Conservation (phyloP, 169 alveolate genomes). For the Eimeria falciformis region DNA sequence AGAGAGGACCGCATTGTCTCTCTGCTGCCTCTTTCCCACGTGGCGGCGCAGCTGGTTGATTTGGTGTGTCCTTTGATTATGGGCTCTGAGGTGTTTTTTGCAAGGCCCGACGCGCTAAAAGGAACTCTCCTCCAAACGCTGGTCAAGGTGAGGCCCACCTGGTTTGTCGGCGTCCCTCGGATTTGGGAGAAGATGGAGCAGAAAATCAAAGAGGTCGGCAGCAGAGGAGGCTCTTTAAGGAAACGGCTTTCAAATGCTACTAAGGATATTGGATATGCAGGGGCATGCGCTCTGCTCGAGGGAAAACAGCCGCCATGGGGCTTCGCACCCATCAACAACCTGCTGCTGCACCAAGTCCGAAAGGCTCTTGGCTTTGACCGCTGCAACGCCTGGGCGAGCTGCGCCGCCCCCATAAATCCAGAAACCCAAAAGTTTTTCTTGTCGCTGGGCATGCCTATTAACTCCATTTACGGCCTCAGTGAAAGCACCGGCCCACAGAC, state of each 20-base stretch:
- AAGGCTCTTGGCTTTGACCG: slow-evolving; percentile 87
- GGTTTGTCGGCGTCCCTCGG: slow-evolving; percentile 91
- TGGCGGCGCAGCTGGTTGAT: slow-evolving; percentile 89
- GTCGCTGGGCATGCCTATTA: slow-evolving; percentile 85
- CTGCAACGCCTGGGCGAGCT: slow-evolving; percentile 80
- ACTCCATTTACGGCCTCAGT: slow-evolving; percentile 87
- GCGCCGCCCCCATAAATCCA: slow-evolving; percentile 90
- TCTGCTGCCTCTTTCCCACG: slow-evolving; percentile 90
- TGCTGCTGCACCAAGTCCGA: slow-evolving; percentile 78
- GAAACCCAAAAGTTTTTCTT: slow-evolving; percentile 84
- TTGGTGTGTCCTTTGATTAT: slow-evolving; percentile 78
- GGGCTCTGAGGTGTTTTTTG: slow-evolving; percentile 84
- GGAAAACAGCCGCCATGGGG: slow-evolving; percentile 79
- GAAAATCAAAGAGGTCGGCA: slow-evolving; percentile 84
- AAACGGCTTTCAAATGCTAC: slow-evolving; percentile 85
- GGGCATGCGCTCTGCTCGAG: slow-evolving; percentile 77
- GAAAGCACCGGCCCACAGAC: slow-evolving; percentile 86
- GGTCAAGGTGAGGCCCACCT: slow-evolving; percentile 84
- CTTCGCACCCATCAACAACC: slow-evolving; percentile 81
- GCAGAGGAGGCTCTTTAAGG: slow-evolving; percentile 72
- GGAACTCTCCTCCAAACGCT: slow-evolving; percentile 88
- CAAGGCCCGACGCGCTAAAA: slow-evolving; percentile 89
- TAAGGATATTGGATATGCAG: slow-evolving; percentile 82
- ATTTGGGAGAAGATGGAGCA: slow-evolving; percentile 92
- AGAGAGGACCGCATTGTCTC: slow-evolving; percentile 85